A percentile compares a stretch with the other conserved stretches of the same genome.
Conservation (phyloP, 2,329 filamentous ascomycete species). For the Diaporthe velutina region DNA sequence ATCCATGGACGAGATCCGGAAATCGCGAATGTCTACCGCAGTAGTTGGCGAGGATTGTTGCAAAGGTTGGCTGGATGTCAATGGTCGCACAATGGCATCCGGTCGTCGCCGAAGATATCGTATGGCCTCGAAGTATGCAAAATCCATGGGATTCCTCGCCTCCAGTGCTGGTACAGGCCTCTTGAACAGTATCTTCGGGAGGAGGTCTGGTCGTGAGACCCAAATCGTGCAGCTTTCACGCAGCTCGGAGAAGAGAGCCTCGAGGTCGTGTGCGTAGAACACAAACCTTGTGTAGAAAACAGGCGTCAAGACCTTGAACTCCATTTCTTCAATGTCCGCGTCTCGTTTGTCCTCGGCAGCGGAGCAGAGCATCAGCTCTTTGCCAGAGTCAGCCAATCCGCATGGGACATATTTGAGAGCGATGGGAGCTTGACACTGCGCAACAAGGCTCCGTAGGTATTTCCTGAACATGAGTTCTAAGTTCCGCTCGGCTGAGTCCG, state of each 20-base stretch:
- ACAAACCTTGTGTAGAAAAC: slow-evolving; percentile 77
- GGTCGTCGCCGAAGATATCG: slow-evolving; percentile 58
- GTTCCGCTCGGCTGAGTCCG: slow-evolving; percentile 61
- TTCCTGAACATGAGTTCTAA: slow-evolving; percentile 62
- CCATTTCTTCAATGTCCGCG: slow-evolving; percentile 54
- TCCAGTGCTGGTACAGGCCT: slow-evolving; percentile 52
- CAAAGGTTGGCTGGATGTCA: slow-evolving; percentile 52
- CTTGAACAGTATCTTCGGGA: slow-evolving; percentile 61
- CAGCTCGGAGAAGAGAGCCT: slow-evolving; percentile 72
- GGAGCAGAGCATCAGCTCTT: slow-evolving; percentile 55
- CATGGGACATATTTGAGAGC: slow-evolving; percentile 67
- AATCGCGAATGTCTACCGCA: slow-evolving; percentile 58
- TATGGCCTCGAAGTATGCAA: slow-evolving; percentile 57
- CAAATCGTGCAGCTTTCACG: slow-evolving; percentile 70
- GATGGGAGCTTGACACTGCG: slow-evolving; percentile 58
- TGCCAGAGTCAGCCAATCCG: slow-evolving; percentile 55
- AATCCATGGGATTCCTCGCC: slow-evolving; percentile 53
- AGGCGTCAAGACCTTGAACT: slow-evolving; percentile 72
- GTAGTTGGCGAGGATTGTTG: slow-evolving; percentile 33
- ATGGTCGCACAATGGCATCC: slow-evolving; percentile 54
- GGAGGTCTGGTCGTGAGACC: slow-evolving; percentile 66
- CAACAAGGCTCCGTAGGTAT: slow-evolving; percentile 64
- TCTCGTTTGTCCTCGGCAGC: slow-evolving; percentile 40
- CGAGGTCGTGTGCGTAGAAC: slow-evolving; percentile 71
- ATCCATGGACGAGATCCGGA: slow-evolving; percentile 66